These are phyloP conservation scores for Mediolabrus comicus DNA, from an alignment of 108 stramenopile genomes.

Conservation along the genomic window DNA sequence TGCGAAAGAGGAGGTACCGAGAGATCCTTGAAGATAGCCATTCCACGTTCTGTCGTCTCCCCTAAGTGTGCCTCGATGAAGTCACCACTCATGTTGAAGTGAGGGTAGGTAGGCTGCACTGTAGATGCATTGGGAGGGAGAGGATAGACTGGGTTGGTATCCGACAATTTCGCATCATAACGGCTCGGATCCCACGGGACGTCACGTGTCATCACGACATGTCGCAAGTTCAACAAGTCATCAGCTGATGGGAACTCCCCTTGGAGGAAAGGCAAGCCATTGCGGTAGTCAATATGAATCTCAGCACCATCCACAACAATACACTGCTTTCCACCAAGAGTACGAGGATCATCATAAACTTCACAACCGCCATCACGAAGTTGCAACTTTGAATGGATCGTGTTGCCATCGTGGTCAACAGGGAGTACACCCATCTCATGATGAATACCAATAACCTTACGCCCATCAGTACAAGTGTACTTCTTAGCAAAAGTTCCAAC, in stretches of 20 bases:
- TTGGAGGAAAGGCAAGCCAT: background rate
- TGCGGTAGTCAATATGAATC: background rate
- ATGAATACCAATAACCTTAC: constrained; percentile 24
- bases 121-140: background rate
- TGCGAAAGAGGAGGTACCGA: no score
- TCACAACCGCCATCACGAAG: constrained; percentile 3
- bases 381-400: constrained; percentile 38
- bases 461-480: constrained; percentile 1
- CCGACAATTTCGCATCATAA: no score
- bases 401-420: constrained; percentile 3
- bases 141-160: background rate
- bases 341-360: constrained; percentile 11
- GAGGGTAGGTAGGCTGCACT: constrained; percentile 1
- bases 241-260: background rate
- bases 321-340: background rate
- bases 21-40: no score
- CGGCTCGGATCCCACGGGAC: constrained; percentile 7
- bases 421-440: no score
- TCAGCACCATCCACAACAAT: background rate
- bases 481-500: constrained; percentile 31
- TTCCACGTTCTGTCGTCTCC: no score
- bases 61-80: no score
- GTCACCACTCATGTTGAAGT: no score
- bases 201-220: background rate
- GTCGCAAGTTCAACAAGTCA: background rate